Evolutionary conservation across 345 rosid species (phyloP), one percentile per base, ranked within the genome.

Genomic region (Rhizophora mangle): DNA sequence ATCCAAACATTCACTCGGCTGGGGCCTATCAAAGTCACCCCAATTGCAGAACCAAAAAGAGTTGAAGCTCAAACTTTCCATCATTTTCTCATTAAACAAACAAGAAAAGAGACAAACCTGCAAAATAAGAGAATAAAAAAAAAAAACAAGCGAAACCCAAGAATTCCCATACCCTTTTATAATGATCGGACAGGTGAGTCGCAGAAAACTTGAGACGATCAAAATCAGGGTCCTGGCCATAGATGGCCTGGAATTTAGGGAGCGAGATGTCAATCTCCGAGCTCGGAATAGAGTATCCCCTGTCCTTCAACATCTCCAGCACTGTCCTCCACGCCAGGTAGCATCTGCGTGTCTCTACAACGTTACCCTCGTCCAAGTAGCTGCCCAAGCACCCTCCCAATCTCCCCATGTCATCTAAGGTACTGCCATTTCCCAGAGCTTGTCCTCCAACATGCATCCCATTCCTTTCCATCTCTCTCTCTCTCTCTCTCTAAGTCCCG

Each of bases 241-340:
- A 63, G 68, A 78, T 71, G 31, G 80, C 74, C 29, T 92, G 87
- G 77, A 91, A 93, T 15, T 86, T 86, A 5, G 83, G 74, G 20
- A 93, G 85, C n/a, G 98, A 81, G 59, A 84, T 83, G 56, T 78
- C 70, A 67, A 87, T 82, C 55, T 91, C 97, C n/a, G 90, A 78
- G 74, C 15, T 8, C 65, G 94, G 76, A 18, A 87, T 85, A 22
- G 80, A 77, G 58, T 84, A 93, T 61, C 97, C 98, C 76, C 98
- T 82, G 69, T 93, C 98, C 46, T 71, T 79, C 37, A 93, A 81
- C 97, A 93, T 93, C 87, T 88, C 96, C 60, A 93, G 79, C 6
- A 81, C 83, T n/a, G 90, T 89, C 63, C 80, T 80, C 6, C 96
- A 81, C 0, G 97, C 78, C 18, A 91, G 86, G 74, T 74, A 91